Base-by-base conservation (phyloP, 768 basidiomycete genomes). In the Steccherinum ochraceum region DNA sequence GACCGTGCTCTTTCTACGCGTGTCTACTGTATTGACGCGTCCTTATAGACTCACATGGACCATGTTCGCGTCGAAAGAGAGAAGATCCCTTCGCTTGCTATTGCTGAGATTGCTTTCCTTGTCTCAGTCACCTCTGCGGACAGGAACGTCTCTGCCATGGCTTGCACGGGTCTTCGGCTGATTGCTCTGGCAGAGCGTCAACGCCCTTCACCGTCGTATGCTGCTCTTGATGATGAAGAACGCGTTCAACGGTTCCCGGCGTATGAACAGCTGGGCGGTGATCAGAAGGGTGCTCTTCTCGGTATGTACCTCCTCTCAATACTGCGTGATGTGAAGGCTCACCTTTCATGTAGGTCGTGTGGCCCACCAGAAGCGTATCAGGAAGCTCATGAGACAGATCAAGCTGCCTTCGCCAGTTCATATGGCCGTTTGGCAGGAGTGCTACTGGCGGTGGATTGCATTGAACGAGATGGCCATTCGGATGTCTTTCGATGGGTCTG, bases 361-460 rank as follows among this genome's bases (percentile, higher is more conserved):
- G 40, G 83, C 79, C 3, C 80, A 88, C 62, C 90, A 93, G 68
- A 91, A 86, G 64, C 80, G 89, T 2, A 77, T 89, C 24, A 75
- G 91, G 13, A 86, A 82, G 64, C 69, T 89, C 21, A 64, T 91
- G 46, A 78, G 86, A 4, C 62, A 79, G 48, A 73, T 89, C 43
- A 75, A 80, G 1, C 78, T 77, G 24, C 80, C 85, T 12, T 77
- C 78, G 24, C 77, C 81, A 1, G 76, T 80, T n/a, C 80, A 89
- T 48, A 70, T 86, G 19, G 86, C 85, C 0, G 84, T 89, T 2
- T 93, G 90, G 90, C 75, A 84, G 55, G 90, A 93, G 60, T 84
- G 81, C 53, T 91, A 84, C 63, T 83, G 77, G 70, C 73, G 88
- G 45, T 92, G 89, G 88, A 72, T 74, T 23, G 67, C 72, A 4